Evolutionary conservation across 2,329 filamentous ascomycete species (phyloP).

Genomic region (Aspergillus fructus): DNA sequence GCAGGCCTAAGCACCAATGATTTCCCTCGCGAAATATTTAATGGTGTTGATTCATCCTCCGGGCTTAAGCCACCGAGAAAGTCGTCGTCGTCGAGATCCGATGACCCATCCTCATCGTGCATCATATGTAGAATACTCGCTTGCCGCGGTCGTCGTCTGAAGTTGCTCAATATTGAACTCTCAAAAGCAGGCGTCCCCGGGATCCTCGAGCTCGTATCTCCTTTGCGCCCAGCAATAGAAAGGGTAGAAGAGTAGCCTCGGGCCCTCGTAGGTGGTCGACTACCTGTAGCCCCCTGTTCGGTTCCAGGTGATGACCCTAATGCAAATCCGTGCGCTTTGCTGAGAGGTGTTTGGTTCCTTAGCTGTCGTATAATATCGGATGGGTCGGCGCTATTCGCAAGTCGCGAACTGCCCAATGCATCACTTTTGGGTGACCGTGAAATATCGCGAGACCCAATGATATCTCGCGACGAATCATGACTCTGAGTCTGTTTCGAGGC

Average conservation of each 20-base stretch:
- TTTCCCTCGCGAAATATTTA: conserved; percentile 37
- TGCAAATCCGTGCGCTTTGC: conserved; percentile 32
- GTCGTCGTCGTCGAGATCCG: conserved; percentile 39
- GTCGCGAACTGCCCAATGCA: conserved; percentile 4
- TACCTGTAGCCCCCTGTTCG: conserved; percentile 32
- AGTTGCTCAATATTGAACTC: conserved; percentile 45
- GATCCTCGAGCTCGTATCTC: conserved; percentile 34
- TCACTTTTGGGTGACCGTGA: conserved; percentile 4
- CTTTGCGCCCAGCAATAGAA: conserved; percentile 38
- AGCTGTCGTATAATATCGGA: conserved; percentile 21
- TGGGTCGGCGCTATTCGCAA: conserved; percentile 11
- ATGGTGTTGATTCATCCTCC: conserved; percentile 46
- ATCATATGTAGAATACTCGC: conserved; percentile 47
- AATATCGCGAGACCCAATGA: neutral
- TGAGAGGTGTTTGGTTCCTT: conserved; percentile 32
- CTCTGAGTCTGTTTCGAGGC: conserved; percentile 2
- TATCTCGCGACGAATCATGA: neutral
- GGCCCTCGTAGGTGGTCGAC: conserved; percentile 36
- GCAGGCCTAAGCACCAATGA: conserved; percentile 25
- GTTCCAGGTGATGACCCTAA: conserved; percentile 36
- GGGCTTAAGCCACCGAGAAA: conserved; percentile 45
- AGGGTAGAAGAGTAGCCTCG: conserved; percentile 42
- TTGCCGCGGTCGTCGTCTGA: conserved; percentile 44
- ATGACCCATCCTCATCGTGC: conserved; percentile 41
- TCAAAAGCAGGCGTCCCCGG: conserved; percentile 44